A percentile compares a stretch with the other conserved stretches of the same genome.
Conservation (phyloP, 2,329 filamentous ascomycete genomes). For the Penicillium sp. region DNA sequence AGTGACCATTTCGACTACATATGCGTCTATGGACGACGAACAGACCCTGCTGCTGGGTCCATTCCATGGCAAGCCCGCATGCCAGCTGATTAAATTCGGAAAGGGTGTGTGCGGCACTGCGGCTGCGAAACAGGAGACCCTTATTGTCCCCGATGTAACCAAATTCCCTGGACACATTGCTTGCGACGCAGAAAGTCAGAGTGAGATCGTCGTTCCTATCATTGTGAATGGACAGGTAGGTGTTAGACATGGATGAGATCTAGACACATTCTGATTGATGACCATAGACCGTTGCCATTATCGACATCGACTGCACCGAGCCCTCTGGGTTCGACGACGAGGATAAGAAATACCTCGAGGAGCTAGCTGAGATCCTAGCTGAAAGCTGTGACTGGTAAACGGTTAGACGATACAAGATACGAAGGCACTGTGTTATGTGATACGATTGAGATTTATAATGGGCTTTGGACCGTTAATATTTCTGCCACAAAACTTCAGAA, state of each 20-base stretch:
- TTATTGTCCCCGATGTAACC: slow-evolving; percentile 43
- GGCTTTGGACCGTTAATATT: neutral
- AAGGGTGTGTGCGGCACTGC: slow-evolving; percentile 46
- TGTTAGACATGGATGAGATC: slow-evolving; percentile 1
- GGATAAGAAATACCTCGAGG: slow-evolving; percentile 42
- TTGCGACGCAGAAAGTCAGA: slow-evolving; percentile 46
- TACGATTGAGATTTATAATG: slow-evolving; percentile 8
- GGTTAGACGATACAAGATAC: neutral
- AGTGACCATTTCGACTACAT: slow-evolving; percentile 23
- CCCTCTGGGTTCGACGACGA: slow-evolving; percentile 42
- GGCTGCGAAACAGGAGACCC: slow-evolving; percentile 36
- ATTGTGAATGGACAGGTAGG: slow-evolving; percentile 37
- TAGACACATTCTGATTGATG: neutral
- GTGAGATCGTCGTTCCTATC: slow-evolving; percentile 49
- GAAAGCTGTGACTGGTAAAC: slow-evolving; percentile 41
- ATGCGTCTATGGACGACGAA: slow-evolving; percentile 19
- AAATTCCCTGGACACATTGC: slow-evolving; percentile 48
- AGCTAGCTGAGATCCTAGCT: slow-evolving; percentile 38
- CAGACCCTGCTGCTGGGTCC: slow-evolving; percentile 42
- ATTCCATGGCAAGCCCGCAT: slow-evolving; percentile 47
- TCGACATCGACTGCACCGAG: slow-evolving; percentile 46
- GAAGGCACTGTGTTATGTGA: slow-evolving; percentile 6
- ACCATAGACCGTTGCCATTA: slow-evolving; percentile 44
- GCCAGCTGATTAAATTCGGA: slow-evolving; percentile 45
- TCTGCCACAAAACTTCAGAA: slow-evolving; percentile 4